These are phyloP conservation scores for Knufia petricola DNA, from an alignment of 2,329 filamentous ascomycete genomes.

Conservation along the genomic window DNA sequence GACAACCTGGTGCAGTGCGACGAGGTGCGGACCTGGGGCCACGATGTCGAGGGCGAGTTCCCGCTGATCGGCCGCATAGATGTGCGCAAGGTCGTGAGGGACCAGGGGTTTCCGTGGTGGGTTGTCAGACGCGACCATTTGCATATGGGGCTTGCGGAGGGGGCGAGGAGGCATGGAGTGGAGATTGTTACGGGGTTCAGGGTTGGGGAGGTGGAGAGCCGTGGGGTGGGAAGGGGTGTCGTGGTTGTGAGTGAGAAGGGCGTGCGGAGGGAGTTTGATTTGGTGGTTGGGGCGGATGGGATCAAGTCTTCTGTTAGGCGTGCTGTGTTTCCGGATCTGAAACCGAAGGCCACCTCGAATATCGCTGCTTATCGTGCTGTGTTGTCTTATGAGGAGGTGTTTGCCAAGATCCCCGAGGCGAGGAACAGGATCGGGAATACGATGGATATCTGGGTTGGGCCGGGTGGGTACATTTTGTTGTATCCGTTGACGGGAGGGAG, in stretches of 20 bases:
- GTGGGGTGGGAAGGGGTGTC: slow-evolving; percentile 14
- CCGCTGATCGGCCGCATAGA: slow-evolving; percentile 12
- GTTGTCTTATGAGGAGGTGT: slow-evolving; percentile 35
- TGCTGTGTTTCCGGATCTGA: slow-evolving; percentile 34
- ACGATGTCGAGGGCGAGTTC: slow-evolving; percentile 30
- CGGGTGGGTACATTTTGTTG: slow-evolving; percentile 18
- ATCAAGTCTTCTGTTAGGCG: slow-evolving; percentile 32
- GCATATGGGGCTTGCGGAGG: slow-evolving; percentile 35
- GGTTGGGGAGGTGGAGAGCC: slow-evolving; percentile 28
- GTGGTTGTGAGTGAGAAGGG: slow-evolving; percentile 20
- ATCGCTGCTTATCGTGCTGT: slow-evolving; percentile 40
- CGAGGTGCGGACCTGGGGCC: slow-evolving; percentile 31
- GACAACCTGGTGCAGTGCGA: slow-evolving; percentile 33
- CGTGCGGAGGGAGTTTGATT: slow-evolving; percentile 26
- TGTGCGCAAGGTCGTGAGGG: slow-evolving; percentile 13
- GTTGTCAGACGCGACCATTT: slow-evolving; percentile 42
- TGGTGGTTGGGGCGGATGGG: slow-evolving; percentile 36
- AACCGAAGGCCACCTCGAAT: slow-evolving; percentile 31
- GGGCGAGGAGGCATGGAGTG: slow-evolving; percentile 32
- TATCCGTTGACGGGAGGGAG: slow-evolving; percentile 18
- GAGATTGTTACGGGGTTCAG: slow-evolving; percentile 30
- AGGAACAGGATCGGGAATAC: slow-evolving; percentile 15
- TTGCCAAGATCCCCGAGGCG: slow-evolving; percentile 17
- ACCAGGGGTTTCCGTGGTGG: slow-evolving; percentile 19
- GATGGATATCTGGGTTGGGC: slow-evolving; percentile 18